A percentile compares a stretch with the other conserved stretches of the same genome.
phyloP scores from a whole-genome alignment of 805 yeast species.

The Candida cerambycidarum region DNA sequence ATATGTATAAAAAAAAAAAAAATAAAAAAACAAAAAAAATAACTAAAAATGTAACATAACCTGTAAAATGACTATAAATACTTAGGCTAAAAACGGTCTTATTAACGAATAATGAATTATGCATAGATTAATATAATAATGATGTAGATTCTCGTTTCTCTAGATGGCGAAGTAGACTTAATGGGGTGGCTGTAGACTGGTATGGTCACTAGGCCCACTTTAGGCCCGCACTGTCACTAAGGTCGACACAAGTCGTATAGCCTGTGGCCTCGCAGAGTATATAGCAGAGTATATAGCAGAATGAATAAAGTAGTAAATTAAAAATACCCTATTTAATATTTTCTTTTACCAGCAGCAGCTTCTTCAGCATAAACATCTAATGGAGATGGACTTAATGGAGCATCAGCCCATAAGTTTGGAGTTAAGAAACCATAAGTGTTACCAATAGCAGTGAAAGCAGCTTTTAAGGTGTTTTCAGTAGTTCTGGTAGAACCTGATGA shows the following conservation, averaged over 20 bases:
- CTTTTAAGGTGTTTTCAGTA: slow-evolving; percentile 99
- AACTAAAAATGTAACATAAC: slow-evolving; percentile 1
- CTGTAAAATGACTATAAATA: background rate
- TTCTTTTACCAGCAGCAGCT: slow-evolving; percentile 72
- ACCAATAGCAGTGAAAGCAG: slow-evolving; percentile 98
- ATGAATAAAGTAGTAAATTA: background rate
- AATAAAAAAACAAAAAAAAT: slow-evolving; percentile 13
- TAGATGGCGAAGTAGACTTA: too few species aligned
- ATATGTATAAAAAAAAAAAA: slow-evolving; percentile 11
- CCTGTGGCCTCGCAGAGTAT: too few species aligned
- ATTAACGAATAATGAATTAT: slow-evolving; percentile 3
- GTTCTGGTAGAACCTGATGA: slow-evolving; percentile 99
- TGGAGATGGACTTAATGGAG: slow-evolving; percentile 86
- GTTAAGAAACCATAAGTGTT: slow-evolving; percentile 99
- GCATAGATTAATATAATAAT: slow-evolving; percentile 5
- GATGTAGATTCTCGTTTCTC: too few species aligned
- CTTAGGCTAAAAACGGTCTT: background rate
- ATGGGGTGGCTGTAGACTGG: too few species aligned
- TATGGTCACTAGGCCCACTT: too few species aligned
- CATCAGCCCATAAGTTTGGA: slow-evolving; percentile 96
- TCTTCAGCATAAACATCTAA: slow-evolving; percentile 91
- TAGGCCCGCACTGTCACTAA: too few species aligned
- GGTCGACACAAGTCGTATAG: too few species aligned
- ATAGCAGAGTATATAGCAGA: too few species aligned
- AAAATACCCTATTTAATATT: slow-evolving; percentile 53